Percentiles rank a stretch among this genome's conserved stretches.
phyloP scores from a whole-genome alignment of 2,329 filamentous ascomycete genomes.

The Cladobotryum protrusum region DNA sequence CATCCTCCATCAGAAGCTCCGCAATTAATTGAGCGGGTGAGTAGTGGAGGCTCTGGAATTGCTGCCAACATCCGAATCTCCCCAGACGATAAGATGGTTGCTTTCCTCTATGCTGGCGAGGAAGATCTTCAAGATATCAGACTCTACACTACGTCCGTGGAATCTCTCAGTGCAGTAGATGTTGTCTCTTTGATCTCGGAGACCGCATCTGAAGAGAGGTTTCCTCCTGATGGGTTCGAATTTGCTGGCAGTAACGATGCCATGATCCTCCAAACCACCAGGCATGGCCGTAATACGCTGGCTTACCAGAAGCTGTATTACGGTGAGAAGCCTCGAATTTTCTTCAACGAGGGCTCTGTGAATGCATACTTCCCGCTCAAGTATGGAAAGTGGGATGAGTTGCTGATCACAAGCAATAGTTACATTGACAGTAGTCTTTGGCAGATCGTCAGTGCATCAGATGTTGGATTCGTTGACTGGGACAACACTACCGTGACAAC shows the following conservation, averaged over 20 bases:
- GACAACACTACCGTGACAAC: conserved; percentile 16
- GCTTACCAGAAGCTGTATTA: conserved; percentile 28
- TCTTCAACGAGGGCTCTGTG: conserved; percentile 24
- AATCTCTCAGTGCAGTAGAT: conserved; percentile 11
- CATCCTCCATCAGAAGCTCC: conserved; percentile 17
- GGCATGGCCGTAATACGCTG: conserved; percentile 28
- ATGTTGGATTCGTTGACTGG: neutral
- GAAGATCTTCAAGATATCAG: conserved; percentile 20
- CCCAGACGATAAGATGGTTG: conserved; percentile 30
- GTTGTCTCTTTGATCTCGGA: conserved; percentile 6
- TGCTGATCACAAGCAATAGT: conserved; percentile 32
- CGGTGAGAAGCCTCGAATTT: conserved; percentile 18
- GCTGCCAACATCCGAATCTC: conserved; percentile 28
- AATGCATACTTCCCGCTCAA: conserved; percentile 22
- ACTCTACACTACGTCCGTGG: conserved; percentile 25
- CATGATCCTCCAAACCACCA: conserved; percentile 28
- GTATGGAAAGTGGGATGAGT: conserved; percentile 19
- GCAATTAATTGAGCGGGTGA: conserved; percentile 18
- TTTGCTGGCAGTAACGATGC: conserved; percentile 28
- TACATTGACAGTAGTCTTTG: conserved; percentile 34
- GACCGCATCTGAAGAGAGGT: conserved; percentile 5
- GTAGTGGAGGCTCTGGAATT: conserved; percentile 2
- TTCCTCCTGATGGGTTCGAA: conserved; percentile 27
- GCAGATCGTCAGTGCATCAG: conserved; percentile 26
- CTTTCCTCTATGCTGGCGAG: conserved; percentile 26